Evolutionary conservation across 305 asterid species (phyloP).

Genomic region (Lippia alba): DNA sequence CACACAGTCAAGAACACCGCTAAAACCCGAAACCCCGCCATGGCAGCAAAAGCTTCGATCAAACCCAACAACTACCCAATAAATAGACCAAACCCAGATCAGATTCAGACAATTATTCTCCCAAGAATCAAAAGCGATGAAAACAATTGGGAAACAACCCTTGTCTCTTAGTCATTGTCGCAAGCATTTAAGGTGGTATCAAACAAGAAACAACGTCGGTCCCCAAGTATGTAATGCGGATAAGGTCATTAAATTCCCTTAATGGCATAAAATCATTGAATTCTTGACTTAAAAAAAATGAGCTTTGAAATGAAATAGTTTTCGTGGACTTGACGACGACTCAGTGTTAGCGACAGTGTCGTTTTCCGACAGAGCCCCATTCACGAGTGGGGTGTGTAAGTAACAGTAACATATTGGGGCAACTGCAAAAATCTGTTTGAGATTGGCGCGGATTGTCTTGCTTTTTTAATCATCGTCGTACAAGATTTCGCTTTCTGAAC

Average conservation of each 20-base stretch:
- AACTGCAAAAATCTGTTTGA: constrained; percentile 22
- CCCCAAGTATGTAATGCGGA: background rate
- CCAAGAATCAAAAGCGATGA: constrained; percentile 26
- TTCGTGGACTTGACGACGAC: constrained; percentile 14
- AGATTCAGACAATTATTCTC: background rate
- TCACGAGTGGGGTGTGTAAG: background rate
- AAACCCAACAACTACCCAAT: background rate
- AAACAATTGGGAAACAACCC: background rate
- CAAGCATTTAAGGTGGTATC: constrained; percentile 22
- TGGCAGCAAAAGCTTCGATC: constrained; percentile 32
- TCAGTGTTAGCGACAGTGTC: background rate
- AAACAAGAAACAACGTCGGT: constrained; percentile 6
- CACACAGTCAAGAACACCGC: constrained; percentile 44
- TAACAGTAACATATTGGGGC: background rate
- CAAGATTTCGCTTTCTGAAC: background rate
- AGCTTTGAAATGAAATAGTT: background rate
- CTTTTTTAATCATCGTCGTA: background rate
- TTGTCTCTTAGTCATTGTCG: constrained; percentile 16
- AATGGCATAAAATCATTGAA: background rate
- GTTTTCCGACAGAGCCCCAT: background rate
- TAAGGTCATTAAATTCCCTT: constrained; percentile 2
- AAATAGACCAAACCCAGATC: constrained; percentile 30
- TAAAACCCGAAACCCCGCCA: constrained; percentile 45
- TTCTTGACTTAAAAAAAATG: background rate
- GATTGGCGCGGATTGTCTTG: constrained; percentile 5